Evolutionary conservation across 441 rosid species (phyloP).

Genomic region (Gossypium trilobum): DNA sequence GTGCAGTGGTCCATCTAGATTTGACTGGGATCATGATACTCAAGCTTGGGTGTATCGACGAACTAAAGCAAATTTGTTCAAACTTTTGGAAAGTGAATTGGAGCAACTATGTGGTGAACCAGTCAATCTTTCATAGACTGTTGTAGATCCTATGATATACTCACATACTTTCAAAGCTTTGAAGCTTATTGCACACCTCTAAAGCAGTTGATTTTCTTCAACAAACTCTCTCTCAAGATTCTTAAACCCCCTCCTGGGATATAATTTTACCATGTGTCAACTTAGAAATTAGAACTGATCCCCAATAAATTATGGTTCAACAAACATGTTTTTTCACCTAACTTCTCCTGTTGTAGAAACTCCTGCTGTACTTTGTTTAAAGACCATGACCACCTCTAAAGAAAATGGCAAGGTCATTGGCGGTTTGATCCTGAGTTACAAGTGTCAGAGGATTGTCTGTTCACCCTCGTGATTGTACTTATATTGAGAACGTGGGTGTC

Average conservation of each 20-base stretch:
- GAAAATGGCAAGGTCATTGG: background rate
- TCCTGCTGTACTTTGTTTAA: no score
- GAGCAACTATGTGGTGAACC: constrained; percentile 56
- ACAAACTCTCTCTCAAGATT: background rate
- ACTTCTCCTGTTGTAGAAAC: background rate
- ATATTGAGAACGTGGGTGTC: background rate
- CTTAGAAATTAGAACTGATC: background rate
- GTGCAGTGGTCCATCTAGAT: constrained; percentile 74
- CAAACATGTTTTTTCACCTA: background rate
- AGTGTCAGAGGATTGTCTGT: background rate
- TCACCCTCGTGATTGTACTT: background rate
- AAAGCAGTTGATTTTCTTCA: background rate
- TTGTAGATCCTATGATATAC: background rate
- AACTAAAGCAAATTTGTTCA: constrained; percentile 47
- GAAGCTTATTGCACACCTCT: background rate
- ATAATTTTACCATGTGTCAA: background rate
- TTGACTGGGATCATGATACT: constrained; percentile 65
- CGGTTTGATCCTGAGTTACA: background rate
- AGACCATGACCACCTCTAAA: background rate
- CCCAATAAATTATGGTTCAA: background rate
- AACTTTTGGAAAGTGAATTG: constrained; percentile 59
- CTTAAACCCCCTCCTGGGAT: background rate
- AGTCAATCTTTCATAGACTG: constrained; percentile 40
- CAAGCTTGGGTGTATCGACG: constrained; percentile 65
- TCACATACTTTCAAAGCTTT: background rate